These are phyloP conservation scores for Tetrapisispora iriomotensis DNA, from an alignment of 805 yeast genomes.

Conservation along the genomic window DNA sequence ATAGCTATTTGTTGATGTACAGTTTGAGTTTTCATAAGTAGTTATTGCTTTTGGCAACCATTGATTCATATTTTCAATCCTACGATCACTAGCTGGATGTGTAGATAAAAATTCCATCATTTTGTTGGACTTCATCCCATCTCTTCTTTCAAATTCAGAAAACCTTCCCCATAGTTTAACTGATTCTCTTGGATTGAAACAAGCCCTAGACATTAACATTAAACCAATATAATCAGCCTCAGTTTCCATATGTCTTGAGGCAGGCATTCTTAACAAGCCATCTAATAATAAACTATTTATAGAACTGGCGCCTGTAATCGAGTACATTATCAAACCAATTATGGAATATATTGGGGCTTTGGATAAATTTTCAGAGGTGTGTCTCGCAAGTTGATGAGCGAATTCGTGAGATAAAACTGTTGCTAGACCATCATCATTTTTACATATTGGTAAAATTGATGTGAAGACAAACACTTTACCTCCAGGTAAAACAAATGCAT, in stretches of 20 bases:
- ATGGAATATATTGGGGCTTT: conserved; percentile 60
- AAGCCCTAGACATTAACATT: conserved; percentile 83
- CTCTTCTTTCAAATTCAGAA: conserved; percentile 41
- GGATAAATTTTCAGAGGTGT: conserved; percentile 74
- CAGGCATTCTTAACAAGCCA: conserved; percentile 63
- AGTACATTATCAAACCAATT: conserved; percentile 42
- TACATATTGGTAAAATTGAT: conserved; percentile 67
- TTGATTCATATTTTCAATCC: conserved; percentile 55
- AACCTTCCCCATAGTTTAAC: conserved; percentile 75
- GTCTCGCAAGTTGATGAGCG: conserved; percentile 90
- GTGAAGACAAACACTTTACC: conserved; percentile 90
- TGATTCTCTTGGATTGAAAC: conserved; percentile 72
- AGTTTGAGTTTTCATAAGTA: conserved; percentile 25
- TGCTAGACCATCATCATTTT: conserved; percentile 85
- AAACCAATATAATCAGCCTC: conserved; percentile 95
- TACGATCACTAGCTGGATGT: conserved; percentile 74
- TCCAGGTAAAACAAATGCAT: conserved; percentile 92
- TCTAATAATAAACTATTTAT: conserved; percentile 45
- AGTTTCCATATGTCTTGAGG: conserved; percentile 86
- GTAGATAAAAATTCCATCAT: conserved; percentile 65
- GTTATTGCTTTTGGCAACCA: conserved; percentile 52
- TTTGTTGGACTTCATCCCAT: conserved; percentile 15
- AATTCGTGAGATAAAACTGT: conserved; percentile 90
- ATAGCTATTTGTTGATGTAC: conserved; percentile 13
- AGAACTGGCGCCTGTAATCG: conserved; percentile 49